phyloP scores from a whole-genome alignment of 768 basidiomycete species.

The Leccinum longicurvipes region DNA sequence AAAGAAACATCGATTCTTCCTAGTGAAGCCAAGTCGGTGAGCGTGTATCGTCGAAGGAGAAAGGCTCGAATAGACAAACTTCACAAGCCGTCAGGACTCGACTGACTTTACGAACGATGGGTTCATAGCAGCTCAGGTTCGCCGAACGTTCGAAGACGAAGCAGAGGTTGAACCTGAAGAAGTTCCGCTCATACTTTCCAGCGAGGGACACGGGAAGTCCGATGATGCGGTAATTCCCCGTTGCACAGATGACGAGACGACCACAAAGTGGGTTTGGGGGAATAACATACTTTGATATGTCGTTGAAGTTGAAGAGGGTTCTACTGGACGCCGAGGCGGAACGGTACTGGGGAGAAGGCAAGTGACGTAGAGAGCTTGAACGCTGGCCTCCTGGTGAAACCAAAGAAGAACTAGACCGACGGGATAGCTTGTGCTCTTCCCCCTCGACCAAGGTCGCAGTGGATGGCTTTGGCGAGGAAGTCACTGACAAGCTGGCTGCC shows the following conservation, averaged over 20 bases:
- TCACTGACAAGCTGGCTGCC: constrained; percentile 27
- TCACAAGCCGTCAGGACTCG: constrained; percentile 87
- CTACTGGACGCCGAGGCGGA: constrained; percentile 45
- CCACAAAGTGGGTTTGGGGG: constrained; percentile 84
- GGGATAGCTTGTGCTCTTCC: constrained; percentile 40
- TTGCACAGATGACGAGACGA: constrained; percentile 82
- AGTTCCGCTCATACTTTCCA: constrained; percentile 78
- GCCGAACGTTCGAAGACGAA: constrained; percentile 93
- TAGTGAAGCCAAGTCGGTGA: constrained; percentile 27
- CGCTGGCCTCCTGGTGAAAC: constrained; percentile 46
- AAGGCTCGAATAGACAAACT: constrained; percentile 44
- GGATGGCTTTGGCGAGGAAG: constrained; percentile 35
- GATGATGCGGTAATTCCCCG: constrained; percentile 78
- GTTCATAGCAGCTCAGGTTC: constrained; percentile 93
- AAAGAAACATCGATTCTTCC: constrained; percentile 90
- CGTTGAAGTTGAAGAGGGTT: constrained; percentile 81
- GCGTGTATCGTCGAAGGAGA: neutral
- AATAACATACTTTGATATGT: constrained; percentile 92
- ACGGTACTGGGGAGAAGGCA: constrained; percentile 45
- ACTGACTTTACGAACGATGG: constrained; percentile 91
- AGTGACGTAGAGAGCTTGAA: constrained; percentile 39
- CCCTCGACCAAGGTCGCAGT: constrained; percentile 28
- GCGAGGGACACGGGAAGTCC: constrained; percentile 85
- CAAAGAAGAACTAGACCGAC: constrained; percentile 51
- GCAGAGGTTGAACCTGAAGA: constrained; percentile 92